These are phyloP conservation scores for Pseudogymnoascus sp. DNA, from an alignment of 2,329 filamentous ascomycete species.

Conservation along the genomic window DNA sequence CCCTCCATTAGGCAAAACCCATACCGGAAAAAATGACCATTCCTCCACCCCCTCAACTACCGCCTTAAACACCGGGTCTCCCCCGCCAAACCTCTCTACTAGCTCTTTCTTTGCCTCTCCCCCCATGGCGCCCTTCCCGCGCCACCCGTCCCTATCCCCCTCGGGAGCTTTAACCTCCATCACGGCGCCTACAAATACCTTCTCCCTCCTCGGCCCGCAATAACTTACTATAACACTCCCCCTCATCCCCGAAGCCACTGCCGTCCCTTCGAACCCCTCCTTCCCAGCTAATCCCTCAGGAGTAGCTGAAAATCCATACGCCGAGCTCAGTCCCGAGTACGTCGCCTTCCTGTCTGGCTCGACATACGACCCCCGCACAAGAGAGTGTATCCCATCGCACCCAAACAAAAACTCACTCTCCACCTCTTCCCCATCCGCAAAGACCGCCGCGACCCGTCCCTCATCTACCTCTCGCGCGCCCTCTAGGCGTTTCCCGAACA, in stretches of 20 bases:
- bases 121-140: conserved; percentile 7
- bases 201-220: conserved; percentile 8
- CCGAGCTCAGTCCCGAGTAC: conserved; percentile 10
- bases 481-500: conserved; percentile 11
- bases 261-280: conserved; percentile 11
- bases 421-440: conserved; percentile 21
- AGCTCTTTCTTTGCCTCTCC: conserved; percentile 11
- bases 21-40: conserved; percentile 16
- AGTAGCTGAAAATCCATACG: conserved; percentile 9
- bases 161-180: conserved; percentile 12
- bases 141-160: conserved; percentile 15
- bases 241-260: conserved; percentile 13
- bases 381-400: conserved; percentile 30
- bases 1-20: conserved; percentile 12
- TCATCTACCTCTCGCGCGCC: conserved; percentile 1
- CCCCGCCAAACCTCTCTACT: conserved; percentile 11
- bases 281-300: background rate
- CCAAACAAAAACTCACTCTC: conserved; percentile 27
- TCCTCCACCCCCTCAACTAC: conserved; percentile 10
- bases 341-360: conserved; percentile 11
- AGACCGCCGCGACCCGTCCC: conserved; percentile 18
- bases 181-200: conserved; percentile 14
- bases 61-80: conserved; percentile 8
- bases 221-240: conserved; percentile 13
- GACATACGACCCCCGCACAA: conserved; percentile 21